These are phyloP conservation scores for Thinopyrum elongatum DNA, from an alignment of 176 grass and related monocot species.

Conservation along the genomic window DNA sequence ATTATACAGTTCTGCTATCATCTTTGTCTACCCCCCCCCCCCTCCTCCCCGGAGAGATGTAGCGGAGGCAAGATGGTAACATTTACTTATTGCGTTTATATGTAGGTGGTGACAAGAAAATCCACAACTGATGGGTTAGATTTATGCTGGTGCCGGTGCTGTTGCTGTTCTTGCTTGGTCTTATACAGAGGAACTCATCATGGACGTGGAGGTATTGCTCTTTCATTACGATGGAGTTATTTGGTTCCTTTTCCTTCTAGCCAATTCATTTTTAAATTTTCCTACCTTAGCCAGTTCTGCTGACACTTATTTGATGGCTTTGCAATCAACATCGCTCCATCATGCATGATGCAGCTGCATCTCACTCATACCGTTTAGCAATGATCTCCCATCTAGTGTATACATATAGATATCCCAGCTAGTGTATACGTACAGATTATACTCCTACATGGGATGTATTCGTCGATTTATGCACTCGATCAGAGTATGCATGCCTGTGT, in stretches of 20 bases:
- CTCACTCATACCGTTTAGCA: not conserved
- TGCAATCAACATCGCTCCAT: not conserved
- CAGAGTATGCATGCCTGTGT: not conserved
- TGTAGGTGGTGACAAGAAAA: not conserved
- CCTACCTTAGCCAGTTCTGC: not conserved
- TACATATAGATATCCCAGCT: too few species aligned
- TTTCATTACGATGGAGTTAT: too few species aligned
- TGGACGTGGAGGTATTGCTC: too few species aligned
- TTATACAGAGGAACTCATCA: too few species aligned
- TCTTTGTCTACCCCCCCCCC: not conserved
- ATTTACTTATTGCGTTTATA: too few species aligned
- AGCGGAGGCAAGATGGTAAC: not conserved
- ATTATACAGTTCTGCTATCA: not conserved
- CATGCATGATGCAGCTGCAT: not conserved
- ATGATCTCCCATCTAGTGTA: not conserved
- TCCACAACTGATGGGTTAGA: too few species aligned
- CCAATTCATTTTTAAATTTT: not conserved
- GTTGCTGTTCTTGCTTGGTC: too few species aligned
- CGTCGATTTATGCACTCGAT: not conserved
- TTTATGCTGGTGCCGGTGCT: not conserved
- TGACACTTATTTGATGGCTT: not conserved
- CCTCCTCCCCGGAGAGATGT: too few species aligned
- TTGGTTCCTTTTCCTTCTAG: not conserved
- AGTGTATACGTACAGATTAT: too few species aligned
- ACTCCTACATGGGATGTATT: not conserved